These are phyloP conservation scores for Curvularia sp. DNA, from an alignment of 2,329 filamentous ascomycete species.

Conservation along the genomic window DNA sequence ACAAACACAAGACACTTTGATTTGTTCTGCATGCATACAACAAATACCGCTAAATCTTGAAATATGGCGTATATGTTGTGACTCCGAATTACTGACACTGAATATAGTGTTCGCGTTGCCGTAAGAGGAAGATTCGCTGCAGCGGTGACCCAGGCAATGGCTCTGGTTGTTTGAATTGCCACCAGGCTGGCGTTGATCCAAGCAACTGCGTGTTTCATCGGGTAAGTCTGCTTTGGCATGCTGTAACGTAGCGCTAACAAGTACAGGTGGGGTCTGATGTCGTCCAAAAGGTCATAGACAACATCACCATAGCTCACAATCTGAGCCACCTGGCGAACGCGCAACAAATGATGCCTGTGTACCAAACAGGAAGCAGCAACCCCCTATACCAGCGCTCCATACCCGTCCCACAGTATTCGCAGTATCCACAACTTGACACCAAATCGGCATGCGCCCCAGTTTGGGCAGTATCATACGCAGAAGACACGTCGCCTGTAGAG, in stretches of 20 bases:
- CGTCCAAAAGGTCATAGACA: conserved; percentile 35
- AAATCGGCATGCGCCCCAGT: conserved; percentile 29
- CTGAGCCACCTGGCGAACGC: conserved; percentile 27
- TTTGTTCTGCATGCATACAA: background rate
- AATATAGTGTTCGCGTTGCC: conserved; percentile 81
- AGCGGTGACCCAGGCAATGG: conserved; percentile 82
- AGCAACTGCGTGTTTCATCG: conserved; percentile 77
- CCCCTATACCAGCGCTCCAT: conserved; percentile 26
- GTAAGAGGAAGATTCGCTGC: conserved; percentile 93
- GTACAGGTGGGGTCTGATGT: conserved; percentile 45
- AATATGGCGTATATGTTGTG: no score
- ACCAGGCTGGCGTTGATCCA: conserved; percentile 70
- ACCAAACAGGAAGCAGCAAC: conserved; percentile 16
- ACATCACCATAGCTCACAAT: conserved; percentile 25
- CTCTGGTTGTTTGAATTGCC: conserved; percentile 84
- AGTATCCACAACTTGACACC: conserved; percentile 31
- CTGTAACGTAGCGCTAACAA: conserved; percentile 16
- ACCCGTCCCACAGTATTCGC: conserved; percentile 24
- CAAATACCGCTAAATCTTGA: background rate
- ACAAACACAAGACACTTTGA: background rate
- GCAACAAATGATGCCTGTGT: conserved; percentile 35
- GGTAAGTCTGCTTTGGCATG: conserved; percentile 56
- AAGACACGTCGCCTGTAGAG: conserved; percentile 42
- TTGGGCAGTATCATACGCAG: conserved; percentile 39
- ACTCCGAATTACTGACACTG: conserved; percentile 6